Evolutionary conservation across 768 basidiomycete genomes (phyloP), one percentile per base, ranked within the genome.

Genomic region (Leccinum fibrillosum): DNA sequence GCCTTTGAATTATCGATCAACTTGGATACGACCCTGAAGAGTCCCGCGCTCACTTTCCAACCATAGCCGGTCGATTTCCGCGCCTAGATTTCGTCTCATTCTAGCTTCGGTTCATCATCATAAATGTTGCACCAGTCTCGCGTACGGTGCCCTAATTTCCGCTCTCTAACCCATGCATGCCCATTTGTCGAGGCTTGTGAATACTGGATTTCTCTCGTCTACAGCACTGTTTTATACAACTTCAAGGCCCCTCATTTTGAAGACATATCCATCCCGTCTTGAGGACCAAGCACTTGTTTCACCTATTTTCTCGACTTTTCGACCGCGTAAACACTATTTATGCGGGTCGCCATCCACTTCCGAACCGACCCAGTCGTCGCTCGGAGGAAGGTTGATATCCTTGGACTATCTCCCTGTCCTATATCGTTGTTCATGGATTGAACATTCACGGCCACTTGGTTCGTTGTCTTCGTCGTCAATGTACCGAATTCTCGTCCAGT

Each of bases 261-360:
- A 81, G 83, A 84, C 83, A 80, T 84, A 84, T 85, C 79, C 82
- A 82, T 84, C 80, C 82, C 77, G 83, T 84, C 82, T 72, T 66
- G 74, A 75, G 78, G 75, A 74, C 70, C 72, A 68, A 71, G 69
- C 67, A 62, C 64, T 64, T 67, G 56, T 69, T 67, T 65, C 59
- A 60, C 68, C 63, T 5, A 62, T 63, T 59, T 66, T 65, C 69
- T 19, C 62, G 56, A 62, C 66, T 63, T 68, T 66, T 66, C 66
- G 64, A 52, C 63, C 62, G 64, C 70, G 69, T 66, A 66, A 66
- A 63, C 54, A n/a, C 55, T 66, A 74, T 70, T 68, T 68, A 68
- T 71, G 71, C 67, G 42, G 62, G 55, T 63, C 63, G 57, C 55
- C 55, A 55, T 52, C 59, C 64, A 34, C 58, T 59, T 54, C 56